These are phyloP conservation scores for Picochlorum sp. DNA, from an alignment of 139 green algal genomes.

Conservation along the genomic window DNA sequence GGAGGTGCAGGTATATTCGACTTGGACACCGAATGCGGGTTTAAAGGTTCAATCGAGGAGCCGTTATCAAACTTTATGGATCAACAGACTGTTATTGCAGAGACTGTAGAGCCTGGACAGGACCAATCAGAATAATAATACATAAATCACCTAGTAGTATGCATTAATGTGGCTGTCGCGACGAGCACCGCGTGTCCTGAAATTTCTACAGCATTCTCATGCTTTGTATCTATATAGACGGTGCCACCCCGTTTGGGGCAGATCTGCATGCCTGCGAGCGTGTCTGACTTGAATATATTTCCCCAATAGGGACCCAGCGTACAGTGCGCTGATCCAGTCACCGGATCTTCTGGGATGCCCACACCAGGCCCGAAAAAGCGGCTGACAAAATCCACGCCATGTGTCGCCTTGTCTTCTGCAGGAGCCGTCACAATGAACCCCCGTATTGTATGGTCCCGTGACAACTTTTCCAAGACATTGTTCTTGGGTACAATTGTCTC, in stretches of 20 bases:
- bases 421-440: too few relatives aligned
- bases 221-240: not conserved
- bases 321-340: constrained; percentile 68
- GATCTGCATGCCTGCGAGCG: constrained; percentile 38
- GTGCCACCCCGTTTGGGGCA: constrained; percentile 28
- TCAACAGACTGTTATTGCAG: constrained; percentile 3
- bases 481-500: constrained; percentile 31
- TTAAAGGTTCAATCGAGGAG: constrained; percentile 1
- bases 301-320: constrained; percentile 54
- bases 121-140: not conserved
- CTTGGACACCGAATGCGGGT: not conserved
- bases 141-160: not conserved
- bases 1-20: too few relatives aligned
- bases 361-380: constrained; percentile 80
- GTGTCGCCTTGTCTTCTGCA: too few relatives aligned
- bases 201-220: not conserved
- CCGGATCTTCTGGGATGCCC: constrained; percentile 78
- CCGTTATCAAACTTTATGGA: not conserved
- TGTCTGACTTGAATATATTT: constrained; percentile 19
- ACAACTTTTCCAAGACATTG: constrained; percentile 1
- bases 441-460: too few relatives aligned
- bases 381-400: constrained; percentile 37
- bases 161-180: not conserved
- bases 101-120: not conserved
- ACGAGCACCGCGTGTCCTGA: not conserved